A percentile compares a stretch with the other conserved stretches of the same genome.
Conservation (phyloP, 164 flowering plant genomes). For the Sedum album region DNA sequence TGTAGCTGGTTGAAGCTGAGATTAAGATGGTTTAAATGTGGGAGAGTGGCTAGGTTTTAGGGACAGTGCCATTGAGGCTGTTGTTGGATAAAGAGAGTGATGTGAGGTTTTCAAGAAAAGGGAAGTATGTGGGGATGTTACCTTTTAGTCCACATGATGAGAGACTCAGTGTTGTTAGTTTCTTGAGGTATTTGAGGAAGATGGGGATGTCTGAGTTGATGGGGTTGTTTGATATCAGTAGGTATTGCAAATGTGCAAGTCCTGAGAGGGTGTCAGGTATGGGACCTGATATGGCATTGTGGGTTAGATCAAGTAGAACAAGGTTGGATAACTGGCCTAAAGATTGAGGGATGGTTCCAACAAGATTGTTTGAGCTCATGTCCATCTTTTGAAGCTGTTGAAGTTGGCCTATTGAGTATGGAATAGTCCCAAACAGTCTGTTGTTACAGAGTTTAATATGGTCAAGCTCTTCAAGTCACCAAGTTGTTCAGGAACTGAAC, state of each 20-base stretch:
- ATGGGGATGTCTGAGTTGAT: conserved; percentile 27
- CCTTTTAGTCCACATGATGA: conserved; percentile 14
- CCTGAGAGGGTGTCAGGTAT: conserved; percentile 34
- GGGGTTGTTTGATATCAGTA: conserved; percentile 30
- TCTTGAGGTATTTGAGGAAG: conserved; percentile 22
- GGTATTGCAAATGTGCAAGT: conserved; percentile 29
- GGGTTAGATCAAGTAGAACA: conserved; percentile 38
- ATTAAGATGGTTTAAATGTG: neutral
- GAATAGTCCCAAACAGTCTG: conserved; percentile 24
- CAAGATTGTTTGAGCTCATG: conserved; percentile 30
- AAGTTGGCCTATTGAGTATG: conserved; percentile 31
- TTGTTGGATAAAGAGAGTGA: conserved; percentile 32
- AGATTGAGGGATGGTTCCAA: conserved; percentile 26
- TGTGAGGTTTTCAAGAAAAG: conserved; percentile 24
- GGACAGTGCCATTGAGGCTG: neutral
- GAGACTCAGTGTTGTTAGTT: conserved; percentile 33
- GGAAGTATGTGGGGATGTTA: conserved; percentile 5
- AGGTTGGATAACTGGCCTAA: conserved; percentile 30
- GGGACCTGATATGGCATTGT: conserved; percentile 35
- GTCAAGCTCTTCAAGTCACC: conserved; percentile 30
- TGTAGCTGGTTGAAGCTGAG: neutral
- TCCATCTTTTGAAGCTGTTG: conserved; percentile 36
- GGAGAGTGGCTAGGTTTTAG: neutral
- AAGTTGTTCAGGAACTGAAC: conserved; percentile 34
- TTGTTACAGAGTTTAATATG: conserved; percentile 44